Percentiles rank a stretch among this genome's conserved stretches.
These are phyloP conservation scores for Rhynchosporium agropyri DNA, from an alignment of 2,329 filamentous ascomycete species.

Conservation along the genomic window DNA sequence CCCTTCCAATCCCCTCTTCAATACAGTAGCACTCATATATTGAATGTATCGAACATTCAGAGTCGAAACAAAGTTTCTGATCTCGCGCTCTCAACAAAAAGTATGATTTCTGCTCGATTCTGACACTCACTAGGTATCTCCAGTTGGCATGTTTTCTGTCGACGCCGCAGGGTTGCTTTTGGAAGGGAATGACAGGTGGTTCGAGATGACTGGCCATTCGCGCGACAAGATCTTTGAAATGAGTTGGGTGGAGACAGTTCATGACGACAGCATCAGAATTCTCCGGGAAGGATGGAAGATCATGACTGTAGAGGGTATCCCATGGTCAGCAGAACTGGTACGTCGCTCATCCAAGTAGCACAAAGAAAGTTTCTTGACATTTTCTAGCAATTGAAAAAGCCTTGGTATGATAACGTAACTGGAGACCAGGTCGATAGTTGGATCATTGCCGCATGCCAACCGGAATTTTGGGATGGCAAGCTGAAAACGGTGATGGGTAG, in stretches of 20 bases:
- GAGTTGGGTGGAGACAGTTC: conserved; percentile 71
- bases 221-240: conserved; percentile 60
- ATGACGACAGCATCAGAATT: conserved; percentile 60
- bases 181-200: conserved; percentile 81
- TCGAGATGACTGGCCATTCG: conserved; percentile 69
- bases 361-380: background rate
- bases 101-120: background rate
- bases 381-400: conserved; percentile 58
- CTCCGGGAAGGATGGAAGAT: conserved; percentile 63
- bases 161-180: conserved; percentile 68
- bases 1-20: background rate
- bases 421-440: conserved; percentile 68
- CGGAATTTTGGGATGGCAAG: conserved; percentile 65
- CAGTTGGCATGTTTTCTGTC: conserved; percentile 67
- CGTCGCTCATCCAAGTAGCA: too few species aligned
- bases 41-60: background rate
- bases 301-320: conserved; percentile 61
- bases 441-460: conserved; percentile 70
- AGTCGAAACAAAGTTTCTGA: background rate
- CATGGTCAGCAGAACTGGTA: conserved; percentile 67
- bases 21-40: background rate
- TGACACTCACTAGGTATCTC: conserved; percentile 11
- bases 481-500: conserved; percentile 72
- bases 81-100: background rate
- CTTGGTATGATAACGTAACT: conserved; percentile 58